Conservation (phyloP, 2,329 filamentous ascomycete genomes). For the Fusarium neocosmosporiellum region DNA sequence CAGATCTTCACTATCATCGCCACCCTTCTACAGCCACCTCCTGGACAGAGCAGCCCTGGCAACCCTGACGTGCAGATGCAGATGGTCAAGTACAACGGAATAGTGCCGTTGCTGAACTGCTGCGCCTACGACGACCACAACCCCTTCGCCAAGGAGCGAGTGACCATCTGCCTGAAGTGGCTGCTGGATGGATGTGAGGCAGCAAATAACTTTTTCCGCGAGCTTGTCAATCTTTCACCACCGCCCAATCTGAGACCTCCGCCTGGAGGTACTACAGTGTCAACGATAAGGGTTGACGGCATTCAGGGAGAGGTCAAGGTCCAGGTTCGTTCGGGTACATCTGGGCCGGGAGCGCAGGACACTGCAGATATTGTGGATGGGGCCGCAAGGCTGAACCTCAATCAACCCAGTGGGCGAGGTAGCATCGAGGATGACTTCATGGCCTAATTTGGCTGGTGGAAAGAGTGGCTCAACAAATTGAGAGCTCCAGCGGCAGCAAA, state of each 20-base stretch:
- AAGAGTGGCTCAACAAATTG: not conserved
- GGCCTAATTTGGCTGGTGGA: conserved; percentile 43
- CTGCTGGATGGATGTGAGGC: conserved; percentile 79
- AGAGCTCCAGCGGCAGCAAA: not conserved
- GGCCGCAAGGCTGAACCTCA: conserved; percentile 56
- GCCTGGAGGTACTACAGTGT: conserved; percentile 50
- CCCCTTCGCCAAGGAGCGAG: conserved; percentile 91
- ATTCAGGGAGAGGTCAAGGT: conserved; percentile 68
- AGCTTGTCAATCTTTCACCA: conserved; percentile 64
- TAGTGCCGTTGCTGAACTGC: conserved; percentile 88
- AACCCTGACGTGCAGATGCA: conserved; percentile 86
- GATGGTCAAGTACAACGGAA: conserved; percentile 84
- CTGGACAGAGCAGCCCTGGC: conserved; percentile 67
- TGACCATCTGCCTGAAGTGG: conserved; percentile 89
- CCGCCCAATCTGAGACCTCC: conserved; percentile 52
- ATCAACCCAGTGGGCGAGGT: conserved; percentile 42
- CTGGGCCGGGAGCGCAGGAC: conserved; percentile 42
- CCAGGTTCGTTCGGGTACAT: conserved; percentile 56
- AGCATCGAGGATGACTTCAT: conserved; percentile 60
- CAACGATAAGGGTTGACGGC: conserved; percentile 65
- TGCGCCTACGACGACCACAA: conserved; percentile 94
- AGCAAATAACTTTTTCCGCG: conserved; percentile 77
- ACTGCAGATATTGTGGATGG: conserved; percentile 56
- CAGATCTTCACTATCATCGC: conserved; percentile 92
- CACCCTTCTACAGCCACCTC: conserved; percentile 86